phyloP scores from a whole-genome alignment of 768 basidiomycete genomes.

The Mycena crocata region DNA sequence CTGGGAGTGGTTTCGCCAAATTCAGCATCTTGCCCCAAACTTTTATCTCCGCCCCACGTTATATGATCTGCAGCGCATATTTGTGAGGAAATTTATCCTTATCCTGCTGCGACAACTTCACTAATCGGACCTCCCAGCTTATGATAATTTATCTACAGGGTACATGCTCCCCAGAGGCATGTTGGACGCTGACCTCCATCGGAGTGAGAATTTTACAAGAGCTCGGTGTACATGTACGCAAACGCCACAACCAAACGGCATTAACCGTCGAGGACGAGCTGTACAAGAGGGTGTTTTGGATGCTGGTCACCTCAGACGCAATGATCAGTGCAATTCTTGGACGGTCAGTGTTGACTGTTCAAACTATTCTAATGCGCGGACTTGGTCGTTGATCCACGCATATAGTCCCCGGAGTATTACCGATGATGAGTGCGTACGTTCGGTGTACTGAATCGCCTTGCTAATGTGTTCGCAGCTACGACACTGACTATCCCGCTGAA shows the following conservation, averaged over 20 bases:
- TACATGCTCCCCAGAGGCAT: constrained; percentile 4
- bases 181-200: constrained; percentile 18
- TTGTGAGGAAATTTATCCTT: constrained; percentile 2
- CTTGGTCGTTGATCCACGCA: too few species aligned
- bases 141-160: constrained; percentile 26
- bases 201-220: constrained; percentile 18
- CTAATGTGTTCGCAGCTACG: constrained; percentile 51
- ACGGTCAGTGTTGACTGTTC: too few species aligned
- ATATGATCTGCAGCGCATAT: constrained; percentile 19
- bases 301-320: constrained; percentile 22
- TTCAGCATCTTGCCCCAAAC: too few species aligned
- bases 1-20: too few species aligned
- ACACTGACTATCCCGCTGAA: constrained; percentile 64
- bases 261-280: constrained; percentile 28
- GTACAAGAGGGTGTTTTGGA: constrained; percentile 25
- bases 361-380: too few species aligned
- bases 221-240: constrained; percentile 26
- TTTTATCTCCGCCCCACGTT: too few species aligned
- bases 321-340: constrained; percentile 56
- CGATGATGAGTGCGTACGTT: constrained; percentile 66
- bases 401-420: constrained; percentile 65
- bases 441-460: neutral
- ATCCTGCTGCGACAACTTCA: neutral
- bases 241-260: constrained; percentile 31
- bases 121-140: constrained; percentile 9